Evolutionary conservation across 352 stramenopile genomes (phyloP).

Genomic region (Pythium myriotylum): DNA sequence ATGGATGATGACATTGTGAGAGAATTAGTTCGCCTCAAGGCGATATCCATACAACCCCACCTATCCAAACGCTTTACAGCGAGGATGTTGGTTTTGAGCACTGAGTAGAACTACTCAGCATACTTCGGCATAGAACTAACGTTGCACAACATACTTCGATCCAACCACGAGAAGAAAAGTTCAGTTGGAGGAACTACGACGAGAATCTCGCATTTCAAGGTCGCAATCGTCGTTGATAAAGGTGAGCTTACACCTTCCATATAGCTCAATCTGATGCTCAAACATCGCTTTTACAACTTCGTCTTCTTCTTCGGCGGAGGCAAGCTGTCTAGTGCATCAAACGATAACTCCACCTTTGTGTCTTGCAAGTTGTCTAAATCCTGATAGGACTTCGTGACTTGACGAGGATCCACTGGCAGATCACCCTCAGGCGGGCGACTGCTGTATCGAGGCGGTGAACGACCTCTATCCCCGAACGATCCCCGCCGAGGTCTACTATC

Average conservation of each 20-base stretch:
- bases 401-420: conserved; percentile 76
- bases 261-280: too few species aligned
- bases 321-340: conserved; percentile 77
- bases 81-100: not conserved
- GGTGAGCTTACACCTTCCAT: too few species aligned
- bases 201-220: not conserved
- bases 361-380: conserved; percentile 85
- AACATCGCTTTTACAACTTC: conserved; percentile 46
- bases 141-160: too few species aligned
- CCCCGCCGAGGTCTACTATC: conserved; percentile 50
- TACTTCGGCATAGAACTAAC: too few species aligned
- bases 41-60: conserved; percentile 3
- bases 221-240: too few species aligned
- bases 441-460: conserved; percentile 29
- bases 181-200: too few species aligned
- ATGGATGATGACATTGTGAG: conserved; percentile 4
- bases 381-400: conserved; percentile 84
- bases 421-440: conserved; percentile 57
- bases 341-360: conserved; percentile 84
- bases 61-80: not conserved
- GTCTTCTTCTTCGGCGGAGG: conserved; percentile 87
- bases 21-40: conserved; percentile 6
- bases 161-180: too few species aligned
- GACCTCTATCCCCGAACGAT: conserved; percentile 43
- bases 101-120: too few species aligned